phyloP scores from a whole-genome alignment of 2,329 filamentous ascomycete species.

The Chaetomiaceae sp. region DNA sequence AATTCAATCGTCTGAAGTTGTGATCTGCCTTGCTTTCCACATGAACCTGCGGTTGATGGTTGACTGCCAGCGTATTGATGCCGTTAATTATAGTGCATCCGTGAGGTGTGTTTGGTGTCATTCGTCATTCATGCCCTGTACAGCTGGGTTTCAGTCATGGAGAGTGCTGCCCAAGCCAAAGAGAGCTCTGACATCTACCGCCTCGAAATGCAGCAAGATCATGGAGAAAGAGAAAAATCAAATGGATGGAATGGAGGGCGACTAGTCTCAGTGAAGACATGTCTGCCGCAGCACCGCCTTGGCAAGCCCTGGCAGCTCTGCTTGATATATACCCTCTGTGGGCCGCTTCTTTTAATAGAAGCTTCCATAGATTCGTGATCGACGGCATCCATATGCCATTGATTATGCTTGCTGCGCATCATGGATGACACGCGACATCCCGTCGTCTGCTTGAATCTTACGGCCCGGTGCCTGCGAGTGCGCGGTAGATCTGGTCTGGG shows the following conservation, averaged over 20 bases:
- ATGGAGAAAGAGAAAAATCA: not conserved
- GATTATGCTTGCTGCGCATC: not conserved
- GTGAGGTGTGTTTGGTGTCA: no score
- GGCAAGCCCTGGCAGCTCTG: not conserved
- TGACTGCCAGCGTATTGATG: no score
- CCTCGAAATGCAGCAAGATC: no score
- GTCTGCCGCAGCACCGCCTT: no score
- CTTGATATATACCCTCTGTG: not conserved
- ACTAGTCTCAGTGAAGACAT: not conserved
- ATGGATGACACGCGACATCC: not conserved
- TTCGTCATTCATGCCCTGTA: no score
- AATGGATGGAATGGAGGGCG: no score
- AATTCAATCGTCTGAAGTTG: not conserved
- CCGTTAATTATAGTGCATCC: no score
- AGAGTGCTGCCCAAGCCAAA: constrained; percentile 26
- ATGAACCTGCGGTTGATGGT: not conserved
- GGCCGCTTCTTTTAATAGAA: constrained; percentile 1
- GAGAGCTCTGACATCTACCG: not conserved
- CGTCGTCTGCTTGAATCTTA: no score
- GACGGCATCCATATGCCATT: not conserved
- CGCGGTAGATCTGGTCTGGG: constrained; percentile 3
- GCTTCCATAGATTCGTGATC: constrained; percentile 6
- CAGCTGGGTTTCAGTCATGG: constrained; percentile 30
- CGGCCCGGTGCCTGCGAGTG: no score
- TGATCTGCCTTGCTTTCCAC: not conserved